Evolutionary conservation across 2,329 filamentous ascomycete genomes (phyloP).

Genomic region (Exutisphaerella laricina): DNA sequence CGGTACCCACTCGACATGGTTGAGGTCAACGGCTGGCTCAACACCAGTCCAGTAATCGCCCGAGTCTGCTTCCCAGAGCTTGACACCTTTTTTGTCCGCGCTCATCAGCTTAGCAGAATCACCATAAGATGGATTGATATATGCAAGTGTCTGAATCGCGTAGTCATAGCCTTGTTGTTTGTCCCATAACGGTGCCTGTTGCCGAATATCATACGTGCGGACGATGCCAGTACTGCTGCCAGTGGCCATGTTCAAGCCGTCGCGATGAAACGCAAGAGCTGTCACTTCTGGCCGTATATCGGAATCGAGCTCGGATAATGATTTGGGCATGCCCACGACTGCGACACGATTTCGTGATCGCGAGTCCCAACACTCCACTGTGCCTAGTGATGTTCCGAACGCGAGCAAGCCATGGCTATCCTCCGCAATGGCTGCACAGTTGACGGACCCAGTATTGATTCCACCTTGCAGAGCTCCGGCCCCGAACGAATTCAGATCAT

Average conservation of each 20-base stretch:
- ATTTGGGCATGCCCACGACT: conserved; percentile 56
- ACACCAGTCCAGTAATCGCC: conserved; percentile 93
- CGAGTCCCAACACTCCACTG: conserved; percentile 94
- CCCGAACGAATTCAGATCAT: conserved; percentile 62
- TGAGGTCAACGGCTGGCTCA: conserved; percentile 90
- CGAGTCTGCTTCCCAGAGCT: conserved; percentile 81
- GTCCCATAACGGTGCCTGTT: conserved; percentile 74
- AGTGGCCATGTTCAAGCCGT: conserved; percentile 77
- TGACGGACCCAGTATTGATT: conserved; percentile 78
- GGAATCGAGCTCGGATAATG: conserved; percentile 17
- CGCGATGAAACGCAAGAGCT: conserved; percentile 76
- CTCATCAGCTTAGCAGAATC: conserved; percentile 43
- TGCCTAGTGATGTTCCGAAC: conserved; percentile 92
- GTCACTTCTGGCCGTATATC: conserved; percentile 62
- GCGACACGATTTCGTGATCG: conserved; percentile 77
- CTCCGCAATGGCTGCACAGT: conserved; percentile 80
- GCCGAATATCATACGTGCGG: conserved; percentile 86
- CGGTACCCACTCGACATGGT: conserved; percentile 87
- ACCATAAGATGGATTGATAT: conserved; percentile 51
- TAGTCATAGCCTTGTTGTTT: conserved; percentile 97
- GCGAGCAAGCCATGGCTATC: conserved; percentile 83
- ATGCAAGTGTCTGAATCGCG: conserved; percentile 76
- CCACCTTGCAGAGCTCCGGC: conserved; percentile 79
- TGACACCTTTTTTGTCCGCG: conserved; percentile 92
- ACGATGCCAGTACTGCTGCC: conserved; percentile 85